These are phyloP conservation scores for Bipolaris bicolor DNA, from an alignment of 2,329 filamentous ascomycete genomes.

Conservation along the genomic window DNA sequence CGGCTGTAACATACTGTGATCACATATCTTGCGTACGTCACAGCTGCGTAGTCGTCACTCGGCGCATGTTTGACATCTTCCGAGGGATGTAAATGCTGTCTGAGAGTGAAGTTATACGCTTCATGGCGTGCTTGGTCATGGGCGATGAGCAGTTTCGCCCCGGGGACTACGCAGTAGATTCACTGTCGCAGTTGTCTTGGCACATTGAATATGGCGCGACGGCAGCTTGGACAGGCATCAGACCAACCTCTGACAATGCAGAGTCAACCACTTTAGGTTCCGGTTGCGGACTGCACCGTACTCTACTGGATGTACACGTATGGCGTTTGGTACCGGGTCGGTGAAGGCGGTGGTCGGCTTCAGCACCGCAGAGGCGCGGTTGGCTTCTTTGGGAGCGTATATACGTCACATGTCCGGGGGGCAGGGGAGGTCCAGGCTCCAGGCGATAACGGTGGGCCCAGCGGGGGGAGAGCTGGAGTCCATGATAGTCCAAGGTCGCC, in stretches of 20 bases:
- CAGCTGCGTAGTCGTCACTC: background rate
- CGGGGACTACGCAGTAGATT: background rate
- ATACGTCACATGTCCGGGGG: slow-evolving; percentile 14
- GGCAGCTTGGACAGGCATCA: background rate
- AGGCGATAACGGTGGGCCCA: slow-evolving; percentile 35
- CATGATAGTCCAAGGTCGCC: slow-evolving; percentile 1
- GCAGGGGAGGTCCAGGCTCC: slow-evolving; percentile 12
- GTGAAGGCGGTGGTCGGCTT: slow-evolving; percentile 15
- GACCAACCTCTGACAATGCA: background rate
- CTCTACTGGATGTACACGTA: too few relatives aligned
- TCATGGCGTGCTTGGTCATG: background rate
- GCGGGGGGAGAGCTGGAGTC: slow-evolving; percentile 32
- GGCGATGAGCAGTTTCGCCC: background rate
- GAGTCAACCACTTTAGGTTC: background rate
- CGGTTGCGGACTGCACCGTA: background rate
- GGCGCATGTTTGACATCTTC: background rate
- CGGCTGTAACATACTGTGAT: slow-evolving; percentile 17
- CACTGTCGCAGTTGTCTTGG: background rate
- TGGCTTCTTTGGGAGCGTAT: slow-evolving; percentile 5
- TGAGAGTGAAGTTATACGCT: background rate
- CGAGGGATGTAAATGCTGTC: background rate
- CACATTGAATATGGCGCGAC: background rate
- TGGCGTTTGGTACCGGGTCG: background rate
- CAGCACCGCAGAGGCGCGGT: slow-evolving; percentile 21
- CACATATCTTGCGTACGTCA: background rate